Conservation (phyloP, 441 rosid species). For the Kokia cookei region DNA sequence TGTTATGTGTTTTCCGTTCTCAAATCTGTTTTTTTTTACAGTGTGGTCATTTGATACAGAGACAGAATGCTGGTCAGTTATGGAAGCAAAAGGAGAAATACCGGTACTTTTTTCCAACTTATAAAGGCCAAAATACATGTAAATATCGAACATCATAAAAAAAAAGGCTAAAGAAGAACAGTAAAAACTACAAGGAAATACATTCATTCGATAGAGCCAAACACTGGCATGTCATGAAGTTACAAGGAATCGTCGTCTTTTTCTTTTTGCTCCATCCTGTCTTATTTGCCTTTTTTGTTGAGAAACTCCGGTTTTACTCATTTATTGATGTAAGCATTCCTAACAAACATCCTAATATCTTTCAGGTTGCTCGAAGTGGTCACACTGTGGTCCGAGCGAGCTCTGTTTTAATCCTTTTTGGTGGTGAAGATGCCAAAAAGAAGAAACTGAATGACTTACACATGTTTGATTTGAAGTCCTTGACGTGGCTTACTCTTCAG, state of each 20-base stretch:
- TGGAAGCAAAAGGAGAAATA: constrained; percentile 96
- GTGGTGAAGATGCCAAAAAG: constrained; percentile 90
- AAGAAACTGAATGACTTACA: constrained; percentile 90
- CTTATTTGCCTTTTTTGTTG: background rate
- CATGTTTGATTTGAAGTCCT: constrained; percentile 92
- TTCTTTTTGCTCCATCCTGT: background rate
- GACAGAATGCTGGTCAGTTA: constrained; percentile 84
- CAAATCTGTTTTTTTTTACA: constrained; percentile 24
- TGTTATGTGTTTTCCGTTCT: background rate
- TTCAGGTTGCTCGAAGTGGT: constrained; percentile 86
- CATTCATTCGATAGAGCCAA: background rate
- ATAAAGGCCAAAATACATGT: background rate
- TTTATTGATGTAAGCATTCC: background rate
- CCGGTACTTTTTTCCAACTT: constrained; percentile 45
- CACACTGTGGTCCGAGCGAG: constrained; percentile 83
- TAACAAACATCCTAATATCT: background rate
- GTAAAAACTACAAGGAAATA: background rate
- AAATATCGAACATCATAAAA: background rate
- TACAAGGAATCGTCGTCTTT: background rate
- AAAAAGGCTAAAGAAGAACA: background rate
- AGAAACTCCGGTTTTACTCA: background rate
- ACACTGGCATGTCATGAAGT: background rate
- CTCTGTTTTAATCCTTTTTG: constrained; percentile 76
- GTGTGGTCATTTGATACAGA: constrained; percentile 94
- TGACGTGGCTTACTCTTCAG: constrained; percentile 93